Evolutionary conservation across 495 filamentous ascomycete genomes (phyloP).

Genomic region (Podospora appendiculata): DNA sequence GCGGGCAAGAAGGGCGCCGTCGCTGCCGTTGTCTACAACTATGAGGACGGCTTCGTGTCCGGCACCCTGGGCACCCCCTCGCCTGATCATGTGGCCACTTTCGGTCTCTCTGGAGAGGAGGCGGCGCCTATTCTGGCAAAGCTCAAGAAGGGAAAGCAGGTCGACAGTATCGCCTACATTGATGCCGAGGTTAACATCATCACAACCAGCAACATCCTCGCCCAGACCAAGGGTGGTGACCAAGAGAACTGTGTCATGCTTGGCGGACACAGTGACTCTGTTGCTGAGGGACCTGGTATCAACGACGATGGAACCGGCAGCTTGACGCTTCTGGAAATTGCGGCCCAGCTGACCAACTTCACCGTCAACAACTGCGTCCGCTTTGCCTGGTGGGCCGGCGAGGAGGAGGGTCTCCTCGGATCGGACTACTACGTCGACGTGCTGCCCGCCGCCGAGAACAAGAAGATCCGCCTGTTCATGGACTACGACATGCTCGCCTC

Average conservation of each 20-base stretch:
- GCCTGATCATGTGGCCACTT: conserved; percentile 48
- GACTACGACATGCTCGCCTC: conserved; percentile 54
- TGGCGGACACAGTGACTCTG: conserved; percentile 49
- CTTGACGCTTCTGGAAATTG: conserved; percentile 46
- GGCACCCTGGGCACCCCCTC: conserved; percentile 48
- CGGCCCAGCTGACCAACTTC: conserved; percentile 41
- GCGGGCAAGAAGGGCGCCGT: conserved; percentile 51
- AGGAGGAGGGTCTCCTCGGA: conserved; percentile 52
- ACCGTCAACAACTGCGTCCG: conserved; percentile 48
- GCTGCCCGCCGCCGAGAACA: conserved; percentile 40
- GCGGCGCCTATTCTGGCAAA: conserved; percentile 39
- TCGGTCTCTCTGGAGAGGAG: conserved; percentile 45
- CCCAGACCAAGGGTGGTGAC: conserved; percentile 47
- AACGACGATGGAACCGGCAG: conserved; percentile 49
- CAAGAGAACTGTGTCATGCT: conserved; percentile 50
- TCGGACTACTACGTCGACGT: conserved; percentile 46
- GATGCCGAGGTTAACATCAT: conserved; percentile 39
- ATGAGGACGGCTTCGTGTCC: conserved; percentile 35
- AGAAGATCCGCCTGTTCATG: conserved; percentile 50
- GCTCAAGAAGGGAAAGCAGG: conserved; percentile 36
- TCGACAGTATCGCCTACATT: conserved; percentile 49
- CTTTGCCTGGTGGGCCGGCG: conserved; percentile 51
- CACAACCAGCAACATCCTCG: conserved; percentile 45
- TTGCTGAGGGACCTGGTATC: conserved; percentile 42
- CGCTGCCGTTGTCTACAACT: conserved; percentile 56